A percentile compares a stretch with the other conserved stretches of the same genome.
Evolutionary conservation across 345 rosid genomes (phyloP).

Genomic region (Brassica cretica): DNA sequence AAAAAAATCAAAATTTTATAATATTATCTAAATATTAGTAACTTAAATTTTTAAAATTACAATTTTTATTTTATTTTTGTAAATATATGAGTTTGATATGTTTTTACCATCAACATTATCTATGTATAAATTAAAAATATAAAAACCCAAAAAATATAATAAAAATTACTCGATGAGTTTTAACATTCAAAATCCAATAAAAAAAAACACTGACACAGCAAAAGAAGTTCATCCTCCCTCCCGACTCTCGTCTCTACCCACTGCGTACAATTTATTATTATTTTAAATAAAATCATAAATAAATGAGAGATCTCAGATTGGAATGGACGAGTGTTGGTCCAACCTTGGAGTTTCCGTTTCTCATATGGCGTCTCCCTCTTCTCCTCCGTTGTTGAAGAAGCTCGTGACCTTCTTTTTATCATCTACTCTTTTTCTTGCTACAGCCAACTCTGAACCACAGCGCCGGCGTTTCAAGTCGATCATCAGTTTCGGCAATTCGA

Average conservation of each 20-base stretch:
- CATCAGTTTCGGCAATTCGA: slow-evolving; percentile 62
- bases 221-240: neutral
- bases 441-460: neutral
- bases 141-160: no score
- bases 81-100: no score
- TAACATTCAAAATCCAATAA: no score
- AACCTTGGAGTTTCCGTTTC: neutral
- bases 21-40: no score
- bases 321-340: neutral
- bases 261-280: neutral
- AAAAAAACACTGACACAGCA: neutral
- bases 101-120: no score
- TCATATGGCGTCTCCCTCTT: slow-evolving; percentile 2
- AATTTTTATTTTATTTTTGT: no score
- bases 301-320: neutral
- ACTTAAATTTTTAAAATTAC: no score
- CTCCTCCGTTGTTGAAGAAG: neutral
- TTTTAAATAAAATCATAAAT: neutral
- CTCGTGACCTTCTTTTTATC: neutral
- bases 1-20: no score
- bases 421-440: neutral
- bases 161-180: no score
- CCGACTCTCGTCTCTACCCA: neutral
- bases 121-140: no score
- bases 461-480: slow-evolving; percentile 33